A percentile compares a stretch with the other conserved stretches of the same genome.
Evolutionary conservation across 352 stramenopile genomes (phyloP).

Genomic region (Pythium vanterpoolii): DNA sequence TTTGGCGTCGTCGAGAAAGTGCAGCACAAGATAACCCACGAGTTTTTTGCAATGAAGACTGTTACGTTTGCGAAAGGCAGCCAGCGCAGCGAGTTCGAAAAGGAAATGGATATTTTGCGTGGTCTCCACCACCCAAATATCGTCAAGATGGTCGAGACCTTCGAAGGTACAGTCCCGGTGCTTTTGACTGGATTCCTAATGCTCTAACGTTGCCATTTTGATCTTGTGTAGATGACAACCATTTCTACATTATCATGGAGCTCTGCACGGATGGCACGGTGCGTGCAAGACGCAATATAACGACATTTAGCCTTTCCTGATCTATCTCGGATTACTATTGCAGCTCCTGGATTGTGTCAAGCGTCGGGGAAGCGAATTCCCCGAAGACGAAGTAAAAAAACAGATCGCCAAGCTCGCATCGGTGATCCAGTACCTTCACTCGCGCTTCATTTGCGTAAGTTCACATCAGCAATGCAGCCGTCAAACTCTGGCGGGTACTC

Average conservation of each 20-base stretch:
- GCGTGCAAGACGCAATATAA: neutral
- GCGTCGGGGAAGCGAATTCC: constrained; percentile 36
- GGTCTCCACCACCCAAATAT: constrained; percentile 80
- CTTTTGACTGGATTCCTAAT: no score
- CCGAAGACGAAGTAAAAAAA: constrained; percentile 53
- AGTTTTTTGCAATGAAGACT: constrained; percentile 78
- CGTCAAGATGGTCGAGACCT: constrained; percentile 78
- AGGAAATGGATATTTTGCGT: constrained; percentile 72
- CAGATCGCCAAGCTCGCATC: constrained; percentile 64
- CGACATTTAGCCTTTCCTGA: neutral
- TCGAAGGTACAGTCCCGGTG: constrained; percentile 39
- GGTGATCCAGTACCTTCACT: constrained; percentile 79
- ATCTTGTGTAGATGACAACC: constrained; percentile 33
- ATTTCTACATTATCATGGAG: constrained; percentile 89
- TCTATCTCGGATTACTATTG: neutral
- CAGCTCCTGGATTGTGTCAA: constrained; percentile 69
- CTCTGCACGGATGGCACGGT: constrained; percentile 64
- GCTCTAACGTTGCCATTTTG: neutral
- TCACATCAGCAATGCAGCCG: no score
- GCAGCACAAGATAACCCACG: constrained; percentile 60
- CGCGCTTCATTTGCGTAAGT: constrained; percentile 74
- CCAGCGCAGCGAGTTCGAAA: constrained; percentile 70
- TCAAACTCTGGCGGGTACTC: neutral
- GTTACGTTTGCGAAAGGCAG: constrained; percentile 58
- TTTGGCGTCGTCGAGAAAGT: constrained; percentile 79